These are phyloP conservation scores for Russula virescens DNA, from an alignment of 768 basidiomycete genomes.

Conservation along the genomic window DNA sequence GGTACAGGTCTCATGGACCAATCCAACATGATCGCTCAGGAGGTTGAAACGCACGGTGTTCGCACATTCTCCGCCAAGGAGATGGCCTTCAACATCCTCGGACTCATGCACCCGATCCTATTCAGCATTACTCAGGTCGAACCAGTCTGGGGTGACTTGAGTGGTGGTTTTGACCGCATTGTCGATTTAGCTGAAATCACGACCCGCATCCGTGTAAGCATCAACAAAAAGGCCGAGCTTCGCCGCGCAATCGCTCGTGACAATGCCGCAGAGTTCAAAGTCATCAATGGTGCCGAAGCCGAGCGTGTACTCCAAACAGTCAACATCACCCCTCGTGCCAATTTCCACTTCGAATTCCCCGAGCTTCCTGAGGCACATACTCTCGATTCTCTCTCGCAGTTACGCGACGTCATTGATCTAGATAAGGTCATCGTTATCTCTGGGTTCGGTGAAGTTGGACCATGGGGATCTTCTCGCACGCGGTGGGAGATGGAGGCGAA, in stretches of 20 bases:
- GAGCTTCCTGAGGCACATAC: constrained; percentile 64
- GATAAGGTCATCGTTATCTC: constrained; percentile 96
- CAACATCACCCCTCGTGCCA: constrained; percentile 91
- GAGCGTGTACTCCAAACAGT: constrained; percentile 91
- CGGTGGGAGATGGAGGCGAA: constrained; percentile 99
- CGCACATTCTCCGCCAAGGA: constrained; percentile 99
- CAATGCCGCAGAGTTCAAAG: constrained; percentile 93
- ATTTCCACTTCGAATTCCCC: constrained; percentile 97
- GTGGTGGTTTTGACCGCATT: constrained; percentile 96
- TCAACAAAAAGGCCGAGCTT: constrained; percentile 85
- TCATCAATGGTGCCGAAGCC: constrained; percentile 82
- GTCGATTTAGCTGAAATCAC: constrained; percentile 93
- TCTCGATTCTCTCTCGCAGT: constrained; percentile 65
- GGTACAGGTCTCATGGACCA: constrained; percentile 97
- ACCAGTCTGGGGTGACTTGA: constrained; percentile 98
- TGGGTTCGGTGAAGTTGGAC: constrained; percentile 95
- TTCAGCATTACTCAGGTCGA: constrained; percentile 99
- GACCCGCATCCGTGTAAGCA: constrained; percentile 69
- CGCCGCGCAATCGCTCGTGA: constrained; percentile 91
- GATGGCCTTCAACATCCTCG: constrained; percentile 99
- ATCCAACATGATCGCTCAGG: constrained; percentile 90
- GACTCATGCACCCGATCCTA: constrained; percentile 96
- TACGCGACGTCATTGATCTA: constrained; percentile 87
- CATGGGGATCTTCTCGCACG: constrained; percentile 97
- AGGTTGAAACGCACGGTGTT: constrained; percentile 87